Evolutionary conservation across 768 basidiomycete genomes (phyloP).

Genomic region (Lentinula detonsa): DNA sequence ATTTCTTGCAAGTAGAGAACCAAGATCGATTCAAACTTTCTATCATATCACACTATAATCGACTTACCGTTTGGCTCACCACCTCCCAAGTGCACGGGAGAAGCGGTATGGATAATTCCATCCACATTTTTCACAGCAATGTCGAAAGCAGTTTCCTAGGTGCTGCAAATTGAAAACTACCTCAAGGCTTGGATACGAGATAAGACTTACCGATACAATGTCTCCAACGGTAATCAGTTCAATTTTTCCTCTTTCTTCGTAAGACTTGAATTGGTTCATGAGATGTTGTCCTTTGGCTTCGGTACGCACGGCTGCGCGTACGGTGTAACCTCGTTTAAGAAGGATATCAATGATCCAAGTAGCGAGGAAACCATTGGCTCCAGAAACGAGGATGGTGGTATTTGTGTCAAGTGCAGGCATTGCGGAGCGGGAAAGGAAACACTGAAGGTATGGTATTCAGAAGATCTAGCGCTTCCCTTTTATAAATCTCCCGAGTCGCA

Average conservation of each 20-base stretch:
- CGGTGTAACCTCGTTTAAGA: conserved; percentile 42
- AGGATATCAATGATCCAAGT: conserved; percentile 35
- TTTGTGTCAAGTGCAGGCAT: conserved; percentile 26
- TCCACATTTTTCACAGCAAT: conserved; percentile 38
- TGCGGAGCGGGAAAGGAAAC: neutral
- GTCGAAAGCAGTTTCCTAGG: conserved; percentile 30
- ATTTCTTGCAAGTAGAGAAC: conserved; percentile 26
- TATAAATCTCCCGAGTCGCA: neutral
- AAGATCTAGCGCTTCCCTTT: neutral
- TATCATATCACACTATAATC: neutral
- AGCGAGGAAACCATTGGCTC: conserved; percentile 31
- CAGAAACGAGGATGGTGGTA: conserved; percentile 33
- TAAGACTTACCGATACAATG: conserved; percentile 37
- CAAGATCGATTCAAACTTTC: neutral
- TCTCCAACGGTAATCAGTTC: conserved; percentile 52
- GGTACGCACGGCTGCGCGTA: conserved; percentile 50
- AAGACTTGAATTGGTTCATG: conserved; percentile 33
- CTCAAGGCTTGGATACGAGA: neutral
- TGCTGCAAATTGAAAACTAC: neutral
- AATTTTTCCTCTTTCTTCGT: conserved; percentile 41
- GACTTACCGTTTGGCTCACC: conserved; percentile 19
- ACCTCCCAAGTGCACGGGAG: conserved; percentile 22
- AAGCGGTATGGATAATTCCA: conserved; percentile 30
- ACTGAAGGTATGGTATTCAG: too few species aligned
- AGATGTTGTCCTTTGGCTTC: conserved; percentile 44